phyloP scores from a whole-genome alignment of 495 filamentous ascomycete species.

The Aspergillus wentii region DNA sequence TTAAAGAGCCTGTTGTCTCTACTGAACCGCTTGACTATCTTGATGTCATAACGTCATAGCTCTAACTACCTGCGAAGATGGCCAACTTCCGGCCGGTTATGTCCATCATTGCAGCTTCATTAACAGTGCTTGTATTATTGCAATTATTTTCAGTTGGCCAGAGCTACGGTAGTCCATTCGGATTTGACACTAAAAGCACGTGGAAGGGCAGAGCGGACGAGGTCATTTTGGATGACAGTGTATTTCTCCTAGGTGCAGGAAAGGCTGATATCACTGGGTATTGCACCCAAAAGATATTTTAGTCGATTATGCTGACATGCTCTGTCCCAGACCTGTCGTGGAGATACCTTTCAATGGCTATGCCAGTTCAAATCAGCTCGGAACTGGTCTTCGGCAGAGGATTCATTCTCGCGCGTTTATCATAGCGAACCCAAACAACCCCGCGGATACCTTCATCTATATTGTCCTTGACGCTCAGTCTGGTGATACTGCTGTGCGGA shows the following conservation, averaged over 20 bases:
- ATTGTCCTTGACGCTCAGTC: conserved; percentile 83
- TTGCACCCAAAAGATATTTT: conserved; percentile 1
- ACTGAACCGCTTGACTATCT: background rate
- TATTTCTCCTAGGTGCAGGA: conserved; percentile 84
- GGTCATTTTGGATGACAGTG: conserved; percentile 26
- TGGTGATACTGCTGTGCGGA: conserved; percentile 84
- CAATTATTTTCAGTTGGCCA: conserved; percentile 23
- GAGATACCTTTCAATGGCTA: conserved; percentile 93
- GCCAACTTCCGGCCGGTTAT: conserved; percentile 20
- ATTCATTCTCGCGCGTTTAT: conserved; percentile 92
- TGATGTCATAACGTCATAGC: conserved; percentile 4
- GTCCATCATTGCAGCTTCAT: conserved; percentile 18
- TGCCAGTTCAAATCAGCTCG: conserved; percentile 79
- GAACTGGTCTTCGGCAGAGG: conserved; percentile 82
- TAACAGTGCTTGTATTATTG: conserved; percentile 23
- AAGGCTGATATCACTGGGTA: conserved; percentile 95
- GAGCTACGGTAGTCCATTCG: conserved; percentile 9
- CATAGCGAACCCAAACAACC: conserved; percentile 61
- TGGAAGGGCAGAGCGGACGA: conserved; percentile 17
- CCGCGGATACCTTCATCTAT: conserved; percentile 77
- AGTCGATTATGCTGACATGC: too few relatives aligned
- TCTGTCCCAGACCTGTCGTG: conserved; percentile 66
- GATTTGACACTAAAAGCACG: conserved; percentile 1
- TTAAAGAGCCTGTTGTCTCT: too few relatives aligned
- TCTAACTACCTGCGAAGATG: conserved; percentile 16